phyloP scores from a whole-genome alignment of 2,329 filamentous ascomycete species.

The Trichoderma sp. region DNA sequence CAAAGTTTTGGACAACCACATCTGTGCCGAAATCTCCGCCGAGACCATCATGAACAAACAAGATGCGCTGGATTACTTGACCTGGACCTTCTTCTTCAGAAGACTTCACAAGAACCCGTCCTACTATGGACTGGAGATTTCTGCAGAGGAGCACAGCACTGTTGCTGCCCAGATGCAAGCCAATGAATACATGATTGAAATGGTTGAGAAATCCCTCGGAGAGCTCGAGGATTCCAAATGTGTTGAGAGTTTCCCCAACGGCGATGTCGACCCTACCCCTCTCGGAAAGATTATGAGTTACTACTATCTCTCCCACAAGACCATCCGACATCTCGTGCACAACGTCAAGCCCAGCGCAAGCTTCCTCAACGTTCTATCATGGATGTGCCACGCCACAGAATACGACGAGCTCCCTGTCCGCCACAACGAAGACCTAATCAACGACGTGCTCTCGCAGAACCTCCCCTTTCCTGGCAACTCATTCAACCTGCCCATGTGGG shows the following conservation, averaged over 20 bases:
- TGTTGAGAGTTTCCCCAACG: slow-evolving; percentile 78
- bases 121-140: slow-evolving; percentile 94
- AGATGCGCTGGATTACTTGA: slow-evolving; percentile 94
- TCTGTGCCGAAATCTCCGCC: slow-evolving; percentile 91
- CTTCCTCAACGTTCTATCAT: slow-evolving; percentile 81
- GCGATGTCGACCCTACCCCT: slow-evolving; percentile 85
- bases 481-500: slow-evolving; percentile 89
- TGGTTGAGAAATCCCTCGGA: slow-evolving; percentile 82
- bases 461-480: slow-evolving; percentile 63
- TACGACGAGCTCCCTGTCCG: slow-evolving; percentile 97
- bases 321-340: slow-evolving; percentile 79
- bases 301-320: slow-evolving; percentile 96
- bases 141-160: slow-evolving; percentile 87
- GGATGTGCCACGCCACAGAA: slow-evolving; percentile 92
- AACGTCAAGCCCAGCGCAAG: slow-evolving; percentile 73
- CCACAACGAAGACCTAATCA: slow-evolving; percentile 98
- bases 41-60: slow-evolving; percentile 93
- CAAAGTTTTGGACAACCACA: slow-evolving; percentile 94
- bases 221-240: slow-evolving; percentile 85
- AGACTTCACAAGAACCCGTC: slow-evolving; percentile 96
- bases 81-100: slow-evolving; percentile 99
- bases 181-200: slow-evolving; percentile 90
- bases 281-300: slow-evolving; percentile 99
- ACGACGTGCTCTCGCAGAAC: slow-evolving; percentile 81
- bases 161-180: slow-evolving; percentile 81